Base-by-base conservation (phyloP, 176 grass and related monocot genomes). In the Aegilops bicornis region DNA sequence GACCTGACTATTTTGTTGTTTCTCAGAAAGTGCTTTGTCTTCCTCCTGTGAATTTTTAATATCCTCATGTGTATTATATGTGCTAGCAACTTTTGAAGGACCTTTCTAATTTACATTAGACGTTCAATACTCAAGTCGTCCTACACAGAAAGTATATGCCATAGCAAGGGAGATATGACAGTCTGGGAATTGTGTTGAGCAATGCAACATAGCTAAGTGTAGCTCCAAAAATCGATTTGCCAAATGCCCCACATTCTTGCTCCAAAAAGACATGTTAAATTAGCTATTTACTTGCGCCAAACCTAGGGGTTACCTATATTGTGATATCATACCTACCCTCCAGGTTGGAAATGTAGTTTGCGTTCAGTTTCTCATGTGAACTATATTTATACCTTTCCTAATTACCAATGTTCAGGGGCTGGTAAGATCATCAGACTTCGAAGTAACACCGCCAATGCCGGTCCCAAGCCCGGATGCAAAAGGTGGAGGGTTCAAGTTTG, bases 381-480 rank as follows among this genome's bases (percentile, higher is more conserved):
- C 69, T 72, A 30, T 45, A 33, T 72, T 80, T 19, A 33, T 42
- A 48, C 3, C 27, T 61, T 80, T n/a, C 58, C 64, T 7, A 64
- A 59, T 42, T 75, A 13, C 25, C 56, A 67, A 65, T 80, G 12
- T 39, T 19, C n/a, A 60, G 27, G 69, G 60, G 58, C 24, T 75
- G 22, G 11, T 81, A 76, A 69, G n/a, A 40, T 82, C 24, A 45
- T 31, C 48, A 56, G 30, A 87, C 85, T 87, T 90, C n/a, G 52
- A 82, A 87, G 84, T 86, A 89, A 89, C 84, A 89, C 92, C 4
- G 65, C 89, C 58, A 79, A 73, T 94, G 89, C 84, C 65, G 56
- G 87, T 91, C 81, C 87, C 76, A 94, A 87, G 80, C 70, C 89
- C 35, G 43, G 89, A 91, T 91, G 77, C 65, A 64, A 94, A 89